A percentile compares a stretch with the other conserved stretches of the same genome.
phyloP scores from a whole-genome alignment of 176 grass and related monocot genomes.

The Hordeum marinum region DNA sequence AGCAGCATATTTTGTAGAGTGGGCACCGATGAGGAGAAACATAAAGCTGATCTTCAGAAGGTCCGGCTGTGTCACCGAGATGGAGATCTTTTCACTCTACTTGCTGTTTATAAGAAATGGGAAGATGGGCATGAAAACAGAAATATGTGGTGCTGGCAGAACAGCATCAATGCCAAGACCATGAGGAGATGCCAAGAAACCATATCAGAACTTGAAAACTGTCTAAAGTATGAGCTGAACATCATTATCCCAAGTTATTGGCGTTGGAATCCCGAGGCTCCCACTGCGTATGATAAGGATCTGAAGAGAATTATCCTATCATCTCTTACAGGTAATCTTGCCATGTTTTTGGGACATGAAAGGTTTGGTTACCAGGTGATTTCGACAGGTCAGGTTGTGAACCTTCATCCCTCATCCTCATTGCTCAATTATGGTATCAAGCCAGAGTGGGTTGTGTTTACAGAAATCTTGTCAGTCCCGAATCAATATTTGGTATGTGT shows the following conservation, averaged over 20 bases:
- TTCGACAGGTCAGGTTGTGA: constrained; percentile 63
- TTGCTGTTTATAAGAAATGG: constrained; percentile 96
- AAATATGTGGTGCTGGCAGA: constrained; percentile 89
- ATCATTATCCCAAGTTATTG: constrained; percentile 85
- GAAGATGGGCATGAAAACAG: constrained; percentile 59
- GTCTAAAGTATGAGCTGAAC: constrained; percentile 67
- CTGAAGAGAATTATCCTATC: constrained; percentile 77
- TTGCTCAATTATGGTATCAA: constrained; percentile 57
- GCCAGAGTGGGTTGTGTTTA: constrained; percentile 91
- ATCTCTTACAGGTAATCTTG: constrained; percentile 79
- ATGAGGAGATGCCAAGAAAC: constrained; percentile 87
- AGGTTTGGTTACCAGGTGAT: constrained; percentile 85
- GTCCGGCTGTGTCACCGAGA: no score
- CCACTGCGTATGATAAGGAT: constrained; percentile 46
- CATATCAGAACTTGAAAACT: constrained; percentile 71
- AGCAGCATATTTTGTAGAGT: no score
- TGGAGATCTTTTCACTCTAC: no score
- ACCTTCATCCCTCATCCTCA: constrained; percentile 87
- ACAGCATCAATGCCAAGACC: constrained; percentile 91
- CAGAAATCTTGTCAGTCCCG: constrained; percentile 70
- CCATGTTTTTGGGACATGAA: constrained; percentile 79
- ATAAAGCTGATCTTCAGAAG: no score
- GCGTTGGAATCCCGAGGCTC: constrained; percentile 68
- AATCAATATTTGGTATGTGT: constrained; percentile 96
- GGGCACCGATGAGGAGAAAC: no score